Percentiles rank a stretch among this genome's conserved stretches.
Conservation (phyloP, 208 protist species). For the Vickermania spadyakhi region DNA sequence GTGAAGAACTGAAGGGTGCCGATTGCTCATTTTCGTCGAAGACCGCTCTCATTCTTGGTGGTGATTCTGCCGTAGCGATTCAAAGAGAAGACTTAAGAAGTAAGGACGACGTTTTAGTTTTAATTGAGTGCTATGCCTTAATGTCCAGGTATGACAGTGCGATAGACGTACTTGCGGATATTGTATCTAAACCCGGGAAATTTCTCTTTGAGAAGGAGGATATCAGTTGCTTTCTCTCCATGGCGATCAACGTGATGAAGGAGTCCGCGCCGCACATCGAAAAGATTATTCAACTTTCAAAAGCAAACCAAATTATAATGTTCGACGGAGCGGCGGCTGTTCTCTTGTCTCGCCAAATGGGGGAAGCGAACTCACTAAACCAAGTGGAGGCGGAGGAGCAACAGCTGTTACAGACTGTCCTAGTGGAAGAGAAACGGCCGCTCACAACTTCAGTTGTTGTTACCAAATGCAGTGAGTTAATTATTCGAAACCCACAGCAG, state of each 20-base stretch:
- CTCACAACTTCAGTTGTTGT: slow-evolving; percentile 72
- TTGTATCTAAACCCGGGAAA: no score
- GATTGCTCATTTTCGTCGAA: slow-evolving; percentile 24
- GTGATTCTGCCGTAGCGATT: slow-evolving; percentile 33
- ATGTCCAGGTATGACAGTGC: slow-evolving; percentile 35
- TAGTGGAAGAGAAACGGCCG: no score
- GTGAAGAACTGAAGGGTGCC: slow-evolving; percentile 58
- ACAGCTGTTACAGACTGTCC: no score
- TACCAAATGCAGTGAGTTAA: slow-evolving; percentile 60
- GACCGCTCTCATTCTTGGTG: slow-evolving; percentile 62
- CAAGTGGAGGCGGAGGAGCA: no score
- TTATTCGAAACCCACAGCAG: slow-evolving; percentile 9
- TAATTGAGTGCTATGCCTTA: slow-evolving; percentile 66
- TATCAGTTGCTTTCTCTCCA: no score
- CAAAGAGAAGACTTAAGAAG: slow-evolving; percentile 33
- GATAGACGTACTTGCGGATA: no score
- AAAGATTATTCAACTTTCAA: slow-evolving; percentile 24
- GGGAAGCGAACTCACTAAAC: no score
- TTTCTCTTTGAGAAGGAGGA: no score
- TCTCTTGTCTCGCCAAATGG: no score
- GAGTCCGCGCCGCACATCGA: no score
- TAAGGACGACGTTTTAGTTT: slow-evolving; percentile 48
- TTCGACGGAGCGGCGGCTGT: no score
- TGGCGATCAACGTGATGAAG: no score
- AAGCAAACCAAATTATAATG: slow-evolving; percentile 14